These are phyloP conservation scores for Capsicum chinense DNA, from an alignment of 257 asterid species.

Conservation along the genomic window DNA sequence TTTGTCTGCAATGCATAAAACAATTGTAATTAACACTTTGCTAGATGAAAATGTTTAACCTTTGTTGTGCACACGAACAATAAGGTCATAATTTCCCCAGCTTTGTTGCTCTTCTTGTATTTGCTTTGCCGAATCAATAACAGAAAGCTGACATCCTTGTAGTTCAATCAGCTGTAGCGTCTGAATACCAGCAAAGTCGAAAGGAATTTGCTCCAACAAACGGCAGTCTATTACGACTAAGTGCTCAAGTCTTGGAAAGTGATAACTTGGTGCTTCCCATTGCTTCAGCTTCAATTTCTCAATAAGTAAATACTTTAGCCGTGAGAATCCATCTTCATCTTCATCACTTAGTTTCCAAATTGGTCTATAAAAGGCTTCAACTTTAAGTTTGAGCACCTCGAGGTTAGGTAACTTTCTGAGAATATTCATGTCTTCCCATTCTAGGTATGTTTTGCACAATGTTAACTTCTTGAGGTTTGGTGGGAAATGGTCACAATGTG, in stretches of 20 bases:
- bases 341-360: too few relatives aligned
- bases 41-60: too few relatives aligned
- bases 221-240: neutral
- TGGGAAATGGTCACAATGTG: too few relatives aligned
- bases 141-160: neutral
- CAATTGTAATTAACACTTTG: neutral
- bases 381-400: too few relatives aligned
- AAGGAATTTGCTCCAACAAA: neutral
- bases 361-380: too few relatives aligned
- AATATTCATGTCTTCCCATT: too few relatives aligned
- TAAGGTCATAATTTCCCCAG: neutral
- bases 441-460: too few relatives aligned
- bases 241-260: neutral
- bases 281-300: neutral
- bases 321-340: too few relatives aligned
- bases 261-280: neutral
- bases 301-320: neutral
- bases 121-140: neutral
- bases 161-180: neutral
- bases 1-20: conserved; percentile 6
- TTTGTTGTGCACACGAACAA: neutral
- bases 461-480: too few relatives aligned
- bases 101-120: neutral
- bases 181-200: neutral
- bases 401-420: too few relatives aligned